These are phyloP conservation scores for Cryptococcus floricola DNA, from an alignment of 1,284 basidiomycete genomes.

Conservation along the genomic window DNA sequence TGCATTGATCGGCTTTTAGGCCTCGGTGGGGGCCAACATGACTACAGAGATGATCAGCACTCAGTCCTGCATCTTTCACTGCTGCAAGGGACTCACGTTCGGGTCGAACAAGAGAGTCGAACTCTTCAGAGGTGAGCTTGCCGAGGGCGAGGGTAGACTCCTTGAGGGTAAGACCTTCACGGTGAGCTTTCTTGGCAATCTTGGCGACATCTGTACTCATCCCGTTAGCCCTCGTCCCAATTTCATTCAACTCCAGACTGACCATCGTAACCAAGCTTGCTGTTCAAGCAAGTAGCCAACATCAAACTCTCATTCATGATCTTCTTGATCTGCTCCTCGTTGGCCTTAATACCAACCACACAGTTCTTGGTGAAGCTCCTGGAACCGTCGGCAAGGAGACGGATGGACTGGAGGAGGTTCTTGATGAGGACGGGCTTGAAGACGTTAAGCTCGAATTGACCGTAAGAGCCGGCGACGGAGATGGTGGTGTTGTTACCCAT, in stretches of 20 bases:
- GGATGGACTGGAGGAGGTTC: slow-evolving; percentile 93
- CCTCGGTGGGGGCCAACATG: slow-evolving; percentile 48
- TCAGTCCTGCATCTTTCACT: neutral
- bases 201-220: slow-evolving; percentile 79
- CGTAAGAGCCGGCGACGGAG: slow-evolving; percentile 86
- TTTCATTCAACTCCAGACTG: neutral
- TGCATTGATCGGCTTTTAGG: neutral
- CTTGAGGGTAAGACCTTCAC: slow-evolving; percentile 93
- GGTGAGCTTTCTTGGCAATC: slow-evolving; percentile 99
- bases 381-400: slow-evolving; percentile 86
- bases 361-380: slow-evolving; percentile 96
- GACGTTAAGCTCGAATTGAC: slow-evolving; percentile 99
- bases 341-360: slow-evolving; percentile 88
- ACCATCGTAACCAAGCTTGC: slow-evolving; percentile 37
- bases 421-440: slow-evolving; percentile 99
- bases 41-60: slow-evolving; percentile 24
- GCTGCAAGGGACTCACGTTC: slow-evolving; percentile 54
- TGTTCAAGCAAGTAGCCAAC: slow-evolving; percentile 56
- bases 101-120: slow-evolving; percentile 91
- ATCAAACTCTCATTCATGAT: slow-evolving; percentile 93
- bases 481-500: slow-evolving; percentile 97
- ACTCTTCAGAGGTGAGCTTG: slow-evolving; percentile 83
- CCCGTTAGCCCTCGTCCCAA: neutral
- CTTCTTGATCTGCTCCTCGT: slow-evolving; percentile 85
- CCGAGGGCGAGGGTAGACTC: slow-evolving; percentile 87